phyloP scores from a whole-genome alignment of 441 rosid genomes.

The Adansonia rubrostipa region DNA sequence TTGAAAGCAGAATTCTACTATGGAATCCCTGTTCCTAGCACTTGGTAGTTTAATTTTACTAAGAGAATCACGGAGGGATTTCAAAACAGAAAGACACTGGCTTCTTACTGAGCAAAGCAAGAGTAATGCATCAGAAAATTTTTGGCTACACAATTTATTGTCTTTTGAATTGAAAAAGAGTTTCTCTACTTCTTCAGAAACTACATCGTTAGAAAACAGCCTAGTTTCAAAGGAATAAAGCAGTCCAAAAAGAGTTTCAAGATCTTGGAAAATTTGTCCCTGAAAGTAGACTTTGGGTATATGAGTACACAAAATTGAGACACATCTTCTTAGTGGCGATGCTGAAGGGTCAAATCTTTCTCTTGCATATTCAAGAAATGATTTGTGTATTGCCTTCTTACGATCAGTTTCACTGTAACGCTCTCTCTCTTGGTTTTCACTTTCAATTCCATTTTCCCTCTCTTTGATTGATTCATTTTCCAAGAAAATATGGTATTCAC shows the following conservation, averaged over 20 bases:
- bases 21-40: conserved; percentile 5
- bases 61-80: conserved; percentile 29
- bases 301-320: conserved; percentile 37
- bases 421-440: conserved; percentile 19
- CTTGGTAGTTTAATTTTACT: conserved; percentile 34
- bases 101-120: conserved; percentile 23
- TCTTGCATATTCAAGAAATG: conserved; percentile 40
- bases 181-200: conserved; percentile 35
- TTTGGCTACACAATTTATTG: background rate
- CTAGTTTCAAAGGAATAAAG: conserved; percentile 36
- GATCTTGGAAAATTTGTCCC: conserved; percentile 17
- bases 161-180: conserved; percentile 30
- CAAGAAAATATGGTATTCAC: conserved; percentile 22
- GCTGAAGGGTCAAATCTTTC: conserved; percentile 26
- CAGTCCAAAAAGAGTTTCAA: conserved; percentile 31
- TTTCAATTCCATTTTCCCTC: conserved; percentile 5
- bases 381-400: background rate
- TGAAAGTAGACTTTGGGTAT: conserved; percentile 32
- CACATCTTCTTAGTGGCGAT: conserved; percentile 32
- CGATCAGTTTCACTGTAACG: conserved; percentile 4
- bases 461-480: conserved; percentile 28
- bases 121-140: background rate
- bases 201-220: conserved; percentile 26
- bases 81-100: conserved; percentile 37
- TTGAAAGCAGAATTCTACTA: conserved; percentile 37